Base-by-base conservation (phyloP, 1,284 basidiomycete species). In the Trametes pubescens region DNA sequence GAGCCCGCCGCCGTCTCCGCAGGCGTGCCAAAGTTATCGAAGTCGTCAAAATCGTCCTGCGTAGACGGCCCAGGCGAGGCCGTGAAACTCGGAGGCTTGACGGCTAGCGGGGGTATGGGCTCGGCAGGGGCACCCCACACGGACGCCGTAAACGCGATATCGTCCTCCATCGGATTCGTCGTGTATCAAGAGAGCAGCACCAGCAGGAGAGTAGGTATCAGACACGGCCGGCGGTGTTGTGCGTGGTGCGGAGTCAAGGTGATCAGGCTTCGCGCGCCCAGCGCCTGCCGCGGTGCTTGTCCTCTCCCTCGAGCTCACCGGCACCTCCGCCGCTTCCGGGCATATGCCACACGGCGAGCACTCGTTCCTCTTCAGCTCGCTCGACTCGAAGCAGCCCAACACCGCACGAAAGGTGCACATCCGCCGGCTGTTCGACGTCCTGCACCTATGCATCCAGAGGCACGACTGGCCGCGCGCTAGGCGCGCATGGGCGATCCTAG, bases 401-500 rank as follows among this genome's bases (percentile, higher is more conserved):
- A 86, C 85, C 6, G 77, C 87, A 38, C 82, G 91, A 37, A 89
- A 87, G 74, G 78, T 87, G 3, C 92, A 93, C 73, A 82, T 94
- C 48, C 84, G 88, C 32, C 86, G 90, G 16, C 79, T 94, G 4
- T 87, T 86, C 72, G 92, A 94, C 75, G 73, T 94, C 14, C 77
- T 96, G 16, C 87, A 95, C 58, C 77, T 93, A 46, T 90, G 84
- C 70, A 78, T 96, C 43, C 89, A 93, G 56, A 84, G 87, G 14
- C 81, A 84, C 43, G 92, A 96, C 74, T 75, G 87, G 55, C 73
- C 74, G 37, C 83, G 92, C 43, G 94, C 94, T 18, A 83, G 79
- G 54, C 82, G 86, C 65, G 91, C 91, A 10, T 97, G 93, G 92
- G 80, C 84, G 34, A 91, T 96, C 61, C 84, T 96, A 43, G 84